Conservation (phyloP, 78 protist genomes). For the Tieghemostelium lacteum region DNA sequence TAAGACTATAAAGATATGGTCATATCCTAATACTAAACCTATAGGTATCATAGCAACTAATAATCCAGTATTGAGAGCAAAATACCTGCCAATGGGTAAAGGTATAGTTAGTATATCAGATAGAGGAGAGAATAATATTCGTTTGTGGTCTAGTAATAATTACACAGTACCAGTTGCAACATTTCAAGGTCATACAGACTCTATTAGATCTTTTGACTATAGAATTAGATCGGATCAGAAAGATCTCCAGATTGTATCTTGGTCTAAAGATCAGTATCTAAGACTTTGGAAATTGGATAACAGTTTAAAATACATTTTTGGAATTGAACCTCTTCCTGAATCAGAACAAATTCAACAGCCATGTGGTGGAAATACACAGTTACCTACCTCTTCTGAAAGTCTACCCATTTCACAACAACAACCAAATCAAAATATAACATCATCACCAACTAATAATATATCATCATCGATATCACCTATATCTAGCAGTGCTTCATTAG, state of each 20-base stretch:
- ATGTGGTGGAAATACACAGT: no score
- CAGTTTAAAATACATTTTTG: slow-evolving; percentile 10
- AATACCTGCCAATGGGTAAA: slow-evolving; percentile 68
- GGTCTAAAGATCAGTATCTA: slow-evolving; percentile 81
- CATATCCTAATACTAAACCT: slow-evolving; percentile 19
- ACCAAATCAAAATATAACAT: neutral
- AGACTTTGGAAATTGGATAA: slow-evolving; percentile 76
- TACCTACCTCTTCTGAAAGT: neutral
- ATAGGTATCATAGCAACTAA: slow-evolving; percentile 30
- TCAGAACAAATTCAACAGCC: neutral
- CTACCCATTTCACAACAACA: neutral
- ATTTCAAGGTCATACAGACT: slow-evolving; percentile 65
- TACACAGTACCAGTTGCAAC: slow-evolving; percentile 28
- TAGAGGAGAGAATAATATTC: slow-evolving; percentile 66
- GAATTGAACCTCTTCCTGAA: slow-evolving; percentile 13
- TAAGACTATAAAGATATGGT: slow-evolving; percentile 69
- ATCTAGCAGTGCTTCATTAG: neutral
- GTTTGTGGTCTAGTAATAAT: slow-evolving; percentile 59
- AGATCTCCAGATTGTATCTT: slow-evolving; percentile 75
- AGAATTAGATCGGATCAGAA: slow-evolving; percentile 8
- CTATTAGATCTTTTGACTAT: slow-evolving; percentile 67
- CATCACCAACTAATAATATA: neutral
- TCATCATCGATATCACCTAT: neutral
- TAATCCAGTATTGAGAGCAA: slow-evolving; percentile 66
- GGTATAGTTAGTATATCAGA: slow-evolving; percentile 77